phyloP scores from a whole-genome alignment of 345 rosid genomes.

The Bruguiera sexangula region DNA sequence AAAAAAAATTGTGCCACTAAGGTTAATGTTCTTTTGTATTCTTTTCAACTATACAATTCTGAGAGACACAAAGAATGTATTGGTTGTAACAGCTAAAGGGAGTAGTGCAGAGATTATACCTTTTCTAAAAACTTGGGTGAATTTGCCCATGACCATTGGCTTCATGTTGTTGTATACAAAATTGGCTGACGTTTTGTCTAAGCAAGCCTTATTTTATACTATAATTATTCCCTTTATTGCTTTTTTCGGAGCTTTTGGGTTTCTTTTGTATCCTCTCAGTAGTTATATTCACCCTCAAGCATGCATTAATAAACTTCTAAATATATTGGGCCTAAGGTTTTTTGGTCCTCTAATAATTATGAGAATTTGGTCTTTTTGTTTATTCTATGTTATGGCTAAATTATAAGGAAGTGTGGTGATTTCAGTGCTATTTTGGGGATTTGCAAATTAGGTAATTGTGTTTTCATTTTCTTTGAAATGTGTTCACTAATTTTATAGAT shows the following conservation, averaged over 20 bases:
- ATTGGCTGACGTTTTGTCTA: conserved; percentile 71
- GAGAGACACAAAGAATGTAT: conserved; percentile 91
- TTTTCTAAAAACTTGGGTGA: conserved; percentile 93
- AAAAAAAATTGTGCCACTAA: conserved; percentile 84
- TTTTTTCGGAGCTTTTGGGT: conserved; percentile 92
- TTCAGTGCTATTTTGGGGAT: conserved; percentile 96
- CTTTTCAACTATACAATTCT: conserved; percentile 92
- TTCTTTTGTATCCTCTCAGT: conserved; percentile 87
- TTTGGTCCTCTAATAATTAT: conserved; percentile 92
- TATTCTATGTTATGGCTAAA: conserved; percentile 99
- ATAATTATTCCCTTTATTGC: conserved; percentile 86
- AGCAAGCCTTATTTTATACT: conserved; percentile 78
- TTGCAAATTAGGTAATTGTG: conserved; percentile 82
- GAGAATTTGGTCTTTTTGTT: conserved; percentile 96
- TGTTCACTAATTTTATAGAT: neutral
- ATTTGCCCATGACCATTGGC: conserved; percentile 95
- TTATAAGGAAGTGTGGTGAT: conserved; percentile 97
- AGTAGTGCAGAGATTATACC: conserved; percentile 98
- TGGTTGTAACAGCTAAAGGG: conserved; percentile 95
- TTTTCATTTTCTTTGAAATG: neutral
- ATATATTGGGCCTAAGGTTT: conserved; percentile 73
- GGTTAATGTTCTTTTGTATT: conserved; percentile 94
- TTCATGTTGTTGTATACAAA: conserved; percentile 87
- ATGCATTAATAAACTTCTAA: conserved; percentile 76
- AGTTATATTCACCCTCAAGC: conserved; percentile 76